These are phyloP conservation scores for Coemansia erecta DNA, from an alignment of 192 early-diverging fungal species.

Conservation along the genomic window DNA sequence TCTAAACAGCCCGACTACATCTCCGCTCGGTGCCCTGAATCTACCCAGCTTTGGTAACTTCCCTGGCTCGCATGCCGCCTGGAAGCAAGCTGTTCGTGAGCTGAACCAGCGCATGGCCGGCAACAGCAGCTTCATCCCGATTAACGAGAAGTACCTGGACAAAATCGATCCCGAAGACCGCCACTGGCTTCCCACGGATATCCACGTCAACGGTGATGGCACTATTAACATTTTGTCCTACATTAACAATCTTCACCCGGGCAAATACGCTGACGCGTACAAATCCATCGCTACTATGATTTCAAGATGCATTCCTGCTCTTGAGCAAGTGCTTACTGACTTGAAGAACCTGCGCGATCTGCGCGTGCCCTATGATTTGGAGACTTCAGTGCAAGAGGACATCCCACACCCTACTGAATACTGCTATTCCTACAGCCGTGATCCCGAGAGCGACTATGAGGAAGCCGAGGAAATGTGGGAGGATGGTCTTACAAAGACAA, in stretches of 20 bases:
- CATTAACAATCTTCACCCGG: not conserved
- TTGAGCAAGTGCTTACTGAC: not conserved
- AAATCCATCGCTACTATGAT: not conserved
- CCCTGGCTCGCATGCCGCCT: not conserved
- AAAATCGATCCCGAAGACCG: not conserved
- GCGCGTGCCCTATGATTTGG: constrained; percentile 13
- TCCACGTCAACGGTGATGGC: not conserved
- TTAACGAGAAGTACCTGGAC: not conserved
- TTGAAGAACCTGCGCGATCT: not conserved
- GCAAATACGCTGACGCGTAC: not conserved
- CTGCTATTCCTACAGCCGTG: no score
- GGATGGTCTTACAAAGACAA: no score
- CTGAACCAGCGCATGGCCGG: not conserved
- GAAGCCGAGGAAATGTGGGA: no score
- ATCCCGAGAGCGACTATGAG: no score
- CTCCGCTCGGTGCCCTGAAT: not conserved
- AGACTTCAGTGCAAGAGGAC: no score
- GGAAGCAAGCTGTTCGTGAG: not conserved
- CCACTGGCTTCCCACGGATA: not conserved
- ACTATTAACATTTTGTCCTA: not conserved
- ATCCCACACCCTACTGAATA: no score
- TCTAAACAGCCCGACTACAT: not conserved
- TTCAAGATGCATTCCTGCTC: not conserved
- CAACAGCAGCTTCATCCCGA: not conserved
- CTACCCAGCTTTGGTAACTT: not conserved